Base-by-base conservation (phyloP, 108 stramenopile species). In the Pseudonitzschia pungens region DNA sequence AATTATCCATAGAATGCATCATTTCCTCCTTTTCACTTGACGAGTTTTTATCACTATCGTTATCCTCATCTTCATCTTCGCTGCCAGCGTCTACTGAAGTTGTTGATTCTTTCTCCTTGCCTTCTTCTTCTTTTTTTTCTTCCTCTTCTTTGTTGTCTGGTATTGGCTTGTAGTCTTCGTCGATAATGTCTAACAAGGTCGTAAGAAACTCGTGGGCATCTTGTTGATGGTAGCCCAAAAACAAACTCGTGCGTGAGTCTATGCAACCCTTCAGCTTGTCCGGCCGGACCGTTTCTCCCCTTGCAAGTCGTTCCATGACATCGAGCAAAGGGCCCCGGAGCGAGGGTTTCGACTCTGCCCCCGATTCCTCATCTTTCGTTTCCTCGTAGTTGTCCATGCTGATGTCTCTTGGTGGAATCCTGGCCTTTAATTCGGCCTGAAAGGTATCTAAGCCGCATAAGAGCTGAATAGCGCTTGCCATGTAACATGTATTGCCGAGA, bases 401-500 rank as follows among this genome's bases (percentile, higher is more conserved):
- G 32, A 26, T 21, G 60, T 21, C 45, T 18, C 45, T 14, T 14
- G 60, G 60, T 40, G 33, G 73, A 24, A 73, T 58, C 33, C 43
- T 40, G 40, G 63, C 29, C 40, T 26, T 55, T 12, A 79, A 45
- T 12, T 70, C 58, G 26, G 60, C 0, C 36, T 24, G 26, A 21
- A 79, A 79, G 48, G 28, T 43, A 58, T 78, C 77, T 12, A 78
- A 53, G 50, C 71, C 71, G 32, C 70, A 70, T 52, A 92, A 53
- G 70, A 90, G 84, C 77, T 95, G 94, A 6, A 91, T 53, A 9
- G 94, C 85, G 0, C 89, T 85, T 65, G 82, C 84, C 73, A 92
- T 60, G 75, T 91, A 95, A 65, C 94, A 95, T 11, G 94, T 95
- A 41, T 92, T 92, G 14, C 94, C 94, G 26, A 95, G 72, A 62